Percentiles rank a stretch among this genome's conserved stretches.
Conservation (phyloP, 2,329 filamentous ascomycete genomes). For the Boeremia exigua region DNA sequence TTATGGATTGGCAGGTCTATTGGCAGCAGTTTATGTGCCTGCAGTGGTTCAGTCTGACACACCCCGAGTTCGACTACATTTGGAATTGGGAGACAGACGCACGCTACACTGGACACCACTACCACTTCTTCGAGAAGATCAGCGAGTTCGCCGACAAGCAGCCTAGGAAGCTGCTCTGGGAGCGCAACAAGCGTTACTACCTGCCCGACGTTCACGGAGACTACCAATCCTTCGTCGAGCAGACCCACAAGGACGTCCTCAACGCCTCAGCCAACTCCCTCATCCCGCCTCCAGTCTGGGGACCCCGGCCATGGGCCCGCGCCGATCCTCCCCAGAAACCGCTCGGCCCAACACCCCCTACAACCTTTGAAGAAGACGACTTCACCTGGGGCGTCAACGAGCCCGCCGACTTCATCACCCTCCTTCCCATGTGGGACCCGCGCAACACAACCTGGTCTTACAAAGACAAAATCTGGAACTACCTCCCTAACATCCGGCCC, state of each 20-base stretch:
- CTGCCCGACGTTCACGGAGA: slow-evolving; percentile 59
- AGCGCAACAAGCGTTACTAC: slow-evolving; percentile 64
- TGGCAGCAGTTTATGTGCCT: slow-evolving; percentile 72
- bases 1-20: slow-evolving; percentile 57
- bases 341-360: slow-evolving; percentile 76
- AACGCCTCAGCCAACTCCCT: slow-evolving; percentile 47
- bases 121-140: slow-evolving; percentile 75
- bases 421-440: slow-evolving; percentile 92
- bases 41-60: slow-evolving; percentile 76
- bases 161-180: slow-evolving; percentile 65
- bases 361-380: slow-evolving; percentile 76
- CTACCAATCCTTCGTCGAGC: slow-evolving; percentile 54
- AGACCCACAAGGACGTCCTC: slow-evolving; percentile 51
- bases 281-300: slow-evolving; percentile 75
- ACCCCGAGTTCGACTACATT: slow-evolving; percentile 79
- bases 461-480: slow-evolving; percentile 59
- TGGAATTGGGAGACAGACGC: slow-evolving; percentile 90
- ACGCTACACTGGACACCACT: slow-evolving; percentile 79
- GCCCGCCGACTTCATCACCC: slow-evolving; percentile 87
- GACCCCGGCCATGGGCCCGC: slow-evolving; percentile 70
- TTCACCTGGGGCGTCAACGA: slow-evolving; percentile 89
- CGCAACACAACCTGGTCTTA: slow-evolving; percentile 79
- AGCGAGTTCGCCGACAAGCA: slow-evolving; percentile 60
- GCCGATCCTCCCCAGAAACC: slow-evolving; percentile 70
- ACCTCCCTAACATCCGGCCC: slow-evolving; percentile 64